Conservation (phyloP, 805 yeast genomes). For the Kuraishia molischiana region DNA sequence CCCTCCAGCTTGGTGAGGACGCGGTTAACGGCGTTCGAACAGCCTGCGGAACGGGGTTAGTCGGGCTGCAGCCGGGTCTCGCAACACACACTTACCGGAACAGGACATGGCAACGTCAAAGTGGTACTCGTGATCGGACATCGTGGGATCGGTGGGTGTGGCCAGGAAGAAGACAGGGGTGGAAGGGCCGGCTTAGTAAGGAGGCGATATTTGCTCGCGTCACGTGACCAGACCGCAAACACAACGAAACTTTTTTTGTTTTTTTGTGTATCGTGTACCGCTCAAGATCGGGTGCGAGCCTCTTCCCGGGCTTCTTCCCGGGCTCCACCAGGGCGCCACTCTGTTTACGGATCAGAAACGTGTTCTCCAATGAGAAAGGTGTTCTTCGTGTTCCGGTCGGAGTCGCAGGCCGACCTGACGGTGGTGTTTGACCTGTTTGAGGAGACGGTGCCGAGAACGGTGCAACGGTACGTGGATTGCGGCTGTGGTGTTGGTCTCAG, state of each 20-base stretch:
- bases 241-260: no score
- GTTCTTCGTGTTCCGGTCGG: not conserved
- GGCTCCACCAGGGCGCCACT: no score
- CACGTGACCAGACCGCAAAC: no score
- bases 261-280: no score
- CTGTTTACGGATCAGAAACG: no score
- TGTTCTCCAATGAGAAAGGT: not conserved
- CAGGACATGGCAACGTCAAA: constrained; percentile 83
- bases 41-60: constrained; percentile 33
- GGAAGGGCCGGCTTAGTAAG: no score
- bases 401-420: constrained; percentile 1
- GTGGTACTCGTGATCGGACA: constrained; percentile 57
- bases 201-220: no score
- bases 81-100: constrained; percentile 31
- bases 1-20: constrained; percentile 67
- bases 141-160: constrained; percentile 8
- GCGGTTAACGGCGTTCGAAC: constrained; percentile 79
- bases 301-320: no score
- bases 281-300: no score
- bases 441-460: constrained; percentile 8
- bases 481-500: no score
- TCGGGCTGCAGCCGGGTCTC: no score
- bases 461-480: not conserved
- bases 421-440: constrained; percentile 7
- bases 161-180: not conserved